Base-by-base conservation (phyloP, 768 basidiomycete genomes). In the Podaxis sp. region DNA sequence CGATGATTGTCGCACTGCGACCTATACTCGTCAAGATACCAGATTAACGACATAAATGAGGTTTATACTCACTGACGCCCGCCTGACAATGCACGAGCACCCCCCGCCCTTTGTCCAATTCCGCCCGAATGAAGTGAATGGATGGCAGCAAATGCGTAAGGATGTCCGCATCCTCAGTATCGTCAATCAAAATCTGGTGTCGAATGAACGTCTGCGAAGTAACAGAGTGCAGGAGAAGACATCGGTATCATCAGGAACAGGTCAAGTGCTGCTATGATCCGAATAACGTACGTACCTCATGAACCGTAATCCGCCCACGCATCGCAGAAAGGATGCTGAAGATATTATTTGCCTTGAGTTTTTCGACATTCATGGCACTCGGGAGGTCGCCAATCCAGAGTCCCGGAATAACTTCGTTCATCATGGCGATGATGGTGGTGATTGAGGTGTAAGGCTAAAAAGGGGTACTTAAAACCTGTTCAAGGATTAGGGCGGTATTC, bases 21-120 rank as follows among this genome's bases (percentile, higher is more conserved):
- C 91, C 91, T 93, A 54, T 66, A 33, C 24, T 36, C 54, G 38
- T 62, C 52, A 62, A 55, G 22, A 22, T 56, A 15, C 52, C 24
- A 26, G 52, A 56, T 17, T 22, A 3, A 58, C 3, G 49, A 20
- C 46, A 38, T 33, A 36, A 17, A 56, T 28, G 12, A 22, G 12
- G 52, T 4, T n/a, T 20, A 65, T 3, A 83, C 90, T 72, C 74
- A 93, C 92, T 93, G 74, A 93, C 81, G 26, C 95, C 95, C 24
- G 92, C 93, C 62, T 92, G 89, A 71, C 95, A 96, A 74, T 97
- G 95, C 0, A 97, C 91, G 20, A 96, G 77, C 1, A 98, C 89
- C 1, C 89, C 89, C 33, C 87, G 77, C 0, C 84, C 87, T 68
- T 89, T 90, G 71, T 87, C 83, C 2, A 95, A 74, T 67, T 95